phyloP scores from a whole-genome alignment of 768 basidiomycete genomes.

The Kwoniella europaea region DNA sequence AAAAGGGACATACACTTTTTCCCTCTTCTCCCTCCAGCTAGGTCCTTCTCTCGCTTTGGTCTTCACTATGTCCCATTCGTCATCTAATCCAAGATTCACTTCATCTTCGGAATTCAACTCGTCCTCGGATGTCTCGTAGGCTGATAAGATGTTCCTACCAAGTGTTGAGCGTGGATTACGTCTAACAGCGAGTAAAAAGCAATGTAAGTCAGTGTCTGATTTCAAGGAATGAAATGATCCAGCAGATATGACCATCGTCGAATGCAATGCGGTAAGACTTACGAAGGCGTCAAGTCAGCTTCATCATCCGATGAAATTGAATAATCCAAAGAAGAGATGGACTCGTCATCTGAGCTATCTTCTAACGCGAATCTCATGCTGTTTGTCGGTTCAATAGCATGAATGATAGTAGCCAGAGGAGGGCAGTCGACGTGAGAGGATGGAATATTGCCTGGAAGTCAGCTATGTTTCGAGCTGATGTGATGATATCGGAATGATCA shows the following conservation, averaged over 20 bases:
- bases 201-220: not conserved
- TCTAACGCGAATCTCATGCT: constrained; percentile 29
- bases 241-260: not conserved
- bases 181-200: not conserved
- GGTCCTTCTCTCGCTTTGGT: not conserved
- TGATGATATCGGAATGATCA: no score
- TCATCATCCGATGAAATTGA: constrained; percentile 17
- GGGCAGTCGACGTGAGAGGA: not conserved
- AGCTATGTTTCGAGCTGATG: no score
- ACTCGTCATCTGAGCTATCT: constrained; percentile 32
- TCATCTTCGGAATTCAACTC: constrained; percentile 45
- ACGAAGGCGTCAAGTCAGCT: constrained; percentile 19
- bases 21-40: constrained; percentile 11
- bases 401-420: not conserved
- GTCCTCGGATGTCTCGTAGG: constrained; percentile 28
- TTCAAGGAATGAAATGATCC: not conserved
- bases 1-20: constrained; percentile 3
- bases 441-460: not conserved
- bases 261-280: not conserved
- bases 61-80: constrained; percentile 19
- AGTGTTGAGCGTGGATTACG: constrained; percentile 24
- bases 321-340: constrained; percentile 19
- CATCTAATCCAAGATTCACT: constrained; percentile 28
- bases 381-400: not conserved
- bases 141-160: constrained; percentile 19